These are phyloP conservation scores for Talaromyces wortmannii DNA, from an alignment of 495 filamentous ascomycete genomes.

Conservation along the genomic window DNA sequence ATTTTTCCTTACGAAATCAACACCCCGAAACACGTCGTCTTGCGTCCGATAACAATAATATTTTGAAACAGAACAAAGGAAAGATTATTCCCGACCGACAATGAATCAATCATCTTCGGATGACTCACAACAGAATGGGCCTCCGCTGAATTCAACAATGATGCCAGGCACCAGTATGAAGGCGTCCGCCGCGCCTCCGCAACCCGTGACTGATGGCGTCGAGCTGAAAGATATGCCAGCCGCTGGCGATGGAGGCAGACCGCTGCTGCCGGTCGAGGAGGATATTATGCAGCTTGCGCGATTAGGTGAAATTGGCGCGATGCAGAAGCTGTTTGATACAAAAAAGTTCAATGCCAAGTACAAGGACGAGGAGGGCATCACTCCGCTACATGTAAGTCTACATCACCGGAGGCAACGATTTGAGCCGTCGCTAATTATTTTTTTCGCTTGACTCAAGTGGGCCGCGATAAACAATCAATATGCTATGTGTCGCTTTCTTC, in stretches of 20 bases:
- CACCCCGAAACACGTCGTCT: not conserved
- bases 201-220: conserved; percentile 49
- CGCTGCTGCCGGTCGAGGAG: conserved; percentile 55
- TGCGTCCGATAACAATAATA: not conserved
- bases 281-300: conserved; percentile 96
- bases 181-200: conserved; percentile 49
- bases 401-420: not conserved
- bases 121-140: conserved; percentile 18
- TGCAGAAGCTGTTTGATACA: conserved; percentile 81
- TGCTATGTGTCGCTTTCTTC: conserved; percentile 88
- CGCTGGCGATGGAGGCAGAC: conserved; percentile 23
- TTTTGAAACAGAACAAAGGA: not conserved
- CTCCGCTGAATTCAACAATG: conserved; percentile 17
- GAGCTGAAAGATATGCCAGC: conserved; percentile 62
- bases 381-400: conserved; percentile 79
- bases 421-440: not conserved
- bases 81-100: not conserved
- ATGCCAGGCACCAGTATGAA: conserved; percentile 43
- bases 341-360: conserved; percentile 76
- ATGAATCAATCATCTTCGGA: conserved; percentile 11
- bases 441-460: conserved; percentile 57
- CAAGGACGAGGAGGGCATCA: conserved; percentile 85
- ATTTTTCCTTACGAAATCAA: not conserved
- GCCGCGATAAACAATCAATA: conserved; percentile 99
- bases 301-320: conserved; percentile 74